Evolutionary conservation across 75 land plant genomes (phyloP), one percentile per base, ranked within the genome.

Genomic region (Picea glauca): DNA sequence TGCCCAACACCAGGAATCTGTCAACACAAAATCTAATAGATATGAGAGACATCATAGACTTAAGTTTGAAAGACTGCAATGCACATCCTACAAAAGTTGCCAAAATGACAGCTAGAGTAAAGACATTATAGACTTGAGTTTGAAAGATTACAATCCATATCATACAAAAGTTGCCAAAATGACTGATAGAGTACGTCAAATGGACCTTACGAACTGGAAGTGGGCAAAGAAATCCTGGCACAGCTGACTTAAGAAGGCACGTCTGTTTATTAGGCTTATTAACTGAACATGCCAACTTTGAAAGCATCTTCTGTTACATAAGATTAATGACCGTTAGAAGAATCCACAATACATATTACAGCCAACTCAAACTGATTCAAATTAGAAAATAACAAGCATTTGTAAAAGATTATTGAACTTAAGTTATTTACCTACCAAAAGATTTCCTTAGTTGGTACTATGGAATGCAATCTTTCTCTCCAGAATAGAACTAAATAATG

Each of bases 241-340:
- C 81, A 75, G 79, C 87, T 65, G 85, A 82, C n/a, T 76, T 17
- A 30, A 82, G 74, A 62, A 85, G 79, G 72, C 78, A 79, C 1
- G 87, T 85, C 46, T 85, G 87, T 43, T 82, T 83, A 50, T 82
- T 85, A 31, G 87, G 87, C 56, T 85, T 85, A 66, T 85, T 85
- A 18, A 68, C 66, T 14, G 87, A 85, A 60, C 78, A 79, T 23
- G 66, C 85, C 74, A 85, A n/a, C 50, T 85, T 85, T 32, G 87
- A 85, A 23, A 85, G 81, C 87, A 85, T 85, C 79, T 85, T 85
- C 87, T 85, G 84, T 43, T 1, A 67, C 72, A 35, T 1, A 67
- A 67, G 38, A 67, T 7, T 35, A 33, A 38, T 67, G 1, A 38
- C 54, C 14, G 18, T 50, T 14, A 26, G 35, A 54, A 56, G 0